A percentile compares a stretch with the other conserved stretches of the same genome.
Conservation (phyloP, 495 filamentous ascomycete species). For the Umbilicaria muhlenbergii region DNA sequence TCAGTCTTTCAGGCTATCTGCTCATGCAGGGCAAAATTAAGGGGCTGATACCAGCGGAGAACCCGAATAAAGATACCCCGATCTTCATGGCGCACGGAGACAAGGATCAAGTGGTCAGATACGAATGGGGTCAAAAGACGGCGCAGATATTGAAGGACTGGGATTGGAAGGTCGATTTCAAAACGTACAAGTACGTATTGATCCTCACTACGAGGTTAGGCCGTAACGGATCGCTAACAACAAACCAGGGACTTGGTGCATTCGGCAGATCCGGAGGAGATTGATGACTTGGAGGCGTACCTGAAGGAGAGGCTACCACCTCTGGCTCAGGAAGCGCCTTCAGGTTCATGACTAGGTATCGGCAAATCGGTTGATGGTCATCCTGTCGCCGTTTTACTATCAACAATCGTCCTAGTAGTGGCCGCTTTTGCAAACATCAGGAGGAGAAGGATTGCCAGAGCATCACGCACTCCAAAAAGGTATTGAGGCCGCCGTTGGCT, state of each 20-base stretch:
- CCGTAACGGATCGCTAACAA: neutral
- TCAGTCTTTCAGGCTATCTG: slow-evolving; percentile 73
- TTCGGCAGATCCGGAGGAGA: slow-evolving; percentile 61
- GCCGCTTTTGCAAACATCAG: too few species aligned
- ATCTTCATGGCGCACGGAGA: slow-evolving; percentile 82
- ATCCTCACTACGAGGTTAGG: neutral
- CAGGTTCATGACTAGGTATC: too few species aligned
- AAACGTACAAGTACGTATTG: slow-evolving; percentile 50
- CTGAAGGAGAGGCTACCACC: slow-evolving; percentile 45
- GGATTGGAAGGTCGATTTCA: slow-evolving; percentile 59
- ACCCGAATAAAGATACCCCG: slow-evolving; percentile 61
- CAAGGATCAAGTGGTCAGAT: slow-evolving; percentile 52
- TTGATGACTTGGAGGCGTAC: slow-evolving; percentile 72
- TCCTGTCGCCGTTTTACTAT: too few species aligned
- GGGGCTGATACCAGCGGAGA: slow-evolving; percentile 44
- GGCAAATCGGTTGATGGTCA: too few species aligned
- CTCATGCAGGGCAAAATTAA: slow-evolving; percentile 57
- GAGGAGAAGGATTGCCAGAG: too few species aligned
- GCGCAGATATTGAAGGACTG: slow-evolving; percentile 43
- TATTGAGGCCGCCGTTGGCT: too few species aligned
- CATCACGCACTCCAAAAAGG: too few species aligned
- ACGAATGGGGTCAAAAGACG: slow-evolving; percentile 50
- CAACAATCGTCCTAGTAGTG: too few species aligned
- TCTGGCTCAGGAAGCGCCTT: neutral
- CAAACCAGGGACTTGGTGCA: slow-evolving; percentile 47